Conservation (phyloP, 192 early-diverging fungal genomes). For the Coemansia sp. region DNA sequence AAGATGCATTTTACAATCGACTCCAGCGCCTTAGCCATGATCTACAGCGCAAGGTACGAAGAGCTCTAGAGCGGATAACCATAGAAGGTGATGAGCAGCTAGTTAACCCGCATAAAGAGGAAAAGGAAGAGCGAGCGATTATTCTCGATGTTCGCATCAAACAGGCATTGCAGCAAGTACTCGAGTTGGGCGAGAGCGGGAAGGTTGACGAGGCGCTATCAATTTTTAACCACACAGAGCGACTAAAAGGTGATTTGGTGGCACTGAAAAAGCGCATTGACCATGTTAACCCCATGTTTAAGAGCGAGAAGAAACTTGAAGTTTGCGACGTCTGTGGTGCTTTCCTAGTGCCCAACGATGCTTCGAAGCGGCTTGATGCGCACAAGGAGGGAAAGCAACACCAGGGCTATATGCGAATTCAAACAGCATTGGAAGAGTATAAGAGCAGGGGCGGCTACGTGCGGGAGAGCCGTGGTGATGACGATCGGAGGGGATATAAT, state of each 20-base stretch:
- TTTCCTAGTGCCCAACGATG: constrained; percentile 81
- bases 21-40: constrained; percentile 67
- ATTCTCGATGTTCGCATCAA: constrained; percentile 83
- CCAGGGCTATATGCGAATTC: constrained; percentile 76
- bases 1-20: constrained; percentile 71
- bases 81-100: constrained; percentile 68
- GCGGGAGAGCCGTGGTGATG: constrained; percentile 11
- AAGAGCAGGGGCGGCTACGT: constrained; percentile 26
- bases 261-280: constrained; percentile 61
- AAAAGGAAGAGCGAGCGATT: constrained; percentile 79
- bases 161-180: constrained; percentile 63
- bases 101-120: constrained; percentile 68
- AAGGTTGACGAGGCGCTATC: constrained; percentile 72
- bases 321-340: constrained; percentile 87
- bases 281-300: constrained; percentile 63
- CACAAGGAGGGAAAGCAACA: constrained; percentile 87
- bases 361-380: constrained; percentile 78
- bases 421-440: constrained; percentile 72
- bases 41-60: constrained; percentile 71
- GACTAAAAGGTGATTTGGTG: constrained; percentile 65
- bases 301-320: constrained; percentile 74
- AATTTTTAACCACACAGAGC: constrained; percentile 67
- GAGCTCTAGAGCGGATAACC: constrained; percentile 69
- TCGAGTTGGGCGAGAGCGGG: constrained; percentile 76
- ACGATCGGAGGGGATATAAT: constrained; percentile 16